Evolutionary conservation across 2,329 filamentous ascomycete species (phyloP), one percentile per base, ranked within the genome.

Genomic region (Exophiala aquamarina): DNA sequence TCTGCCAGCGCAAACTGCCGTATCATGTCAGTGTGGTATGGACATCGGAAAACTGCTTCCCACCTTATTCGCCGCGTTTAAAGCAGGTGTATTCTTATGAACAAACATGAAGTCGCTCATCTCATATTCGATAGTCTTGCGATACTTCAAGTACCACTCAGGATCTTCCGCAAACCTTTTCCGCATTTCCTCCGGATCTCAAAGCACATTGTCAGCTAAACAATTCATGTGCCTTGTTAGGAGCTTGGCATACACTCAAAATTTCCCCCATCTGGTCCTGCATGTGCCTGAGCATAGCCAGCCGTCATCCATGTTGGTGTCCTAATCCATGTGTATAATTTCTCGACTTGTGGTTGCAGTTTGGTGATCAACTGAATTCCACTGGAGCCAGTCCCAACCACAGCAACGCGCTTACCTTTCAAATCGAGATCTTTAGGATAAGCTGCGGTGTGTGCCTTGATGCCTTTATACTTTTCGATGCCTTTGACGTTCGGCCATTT

Each of bases 341-440:
- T 35, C 7, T 57, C 26, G 0, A 74, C 79, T 0, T 37, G 19
- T n/a, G 50, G 48, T 7, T 44, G 37, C 11, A 59, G 45, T 7
- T 49, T 29, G 6, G 55, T 48, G 3, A 58, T 44, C 2, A 60
- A 64, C 20, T 61, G 59, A 13, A 59, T 56, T 2, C 52, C 59
- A 7, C 49, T 54, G 2, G 54, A 46, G 3, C 51, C 60, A 37
- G 55, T 59, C 2, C 61, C 55, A 40, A 62, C 59, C 6, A 63
- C 33, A 4, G 48, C 60, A 9, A 63, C 50, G 14, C 39, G 26
- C 34, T 63, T 63, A 11, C 38, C 49, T 2, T 13, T 39, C 14
- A 50, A 47, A 41, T 68, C 63, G 63, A 68, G 78, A 0, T 62
- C 60, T 2, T 70, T 64, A 47, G 81, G 69, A 82, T 58, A 65